A percentile compares a stretch with the other conserved stretches of the same genome.
Evolutionary conservation across 192 early-diverging fungal genomes (phyloP).

Genomic region (Kappamyces sp.): DNA sequence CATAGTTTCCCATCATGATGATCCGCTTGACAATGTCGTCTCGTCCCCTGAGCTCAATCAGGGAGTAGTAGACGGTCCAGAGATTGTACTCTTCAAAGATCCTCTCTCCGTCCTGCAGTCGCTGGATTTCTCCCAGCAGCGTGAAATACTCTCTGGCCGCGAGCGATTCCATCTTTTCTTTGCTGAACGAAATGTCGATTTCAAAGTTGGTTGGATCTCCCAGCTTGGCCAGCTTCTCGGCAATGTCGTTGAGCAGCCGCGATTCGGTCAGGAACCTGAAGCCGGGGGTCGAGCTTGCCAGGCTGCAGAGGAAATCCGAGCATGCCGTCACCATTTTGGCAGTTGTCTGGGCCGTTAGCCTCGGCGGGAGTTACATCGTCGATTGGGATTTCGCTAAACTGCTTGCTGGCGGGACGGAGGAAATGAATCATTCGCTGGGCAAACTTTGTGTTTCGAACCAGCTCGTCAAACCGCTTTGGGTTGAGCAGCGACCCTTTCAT

Average conservation of each 20-base stretch:
- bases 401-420: slow-evolving; percentile 62
- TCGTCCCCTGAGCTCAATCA: slow-evolving; percentile 70
- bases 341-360: slow-evolving; percentile 22
- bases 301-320: slow-evolving; percentile 60
- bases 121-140: slow-evolving; percentile 59
- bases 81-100: slow-evolving; percentile 71
- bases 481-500: slow-evolving; percentile 72
- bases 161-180: slow-evolving; percentile 65
- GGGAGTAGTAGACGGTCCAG: slow-evolving; percentile 69
- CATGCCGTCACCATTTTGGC: slow-evolving; percentile 59
- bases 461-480: slow-evolving; percentile 68
- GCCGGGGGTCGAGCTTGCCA: slow-evolving; percentile 60
- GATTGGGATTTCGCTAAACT: slow-evolving; percentile 61
- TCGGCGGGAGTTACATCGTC: slow-evolving; percentile 35
- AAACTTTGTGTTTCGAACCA: slow-evolving; percentile 62
- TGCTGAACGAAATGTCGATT: slow-evolving; percentile 63
- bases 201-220: slow-evolving; percentile 26
- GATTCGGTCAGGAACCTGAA: slow-evolving; percentile 62
- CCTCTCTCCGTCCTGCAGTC: slow-evolving; percentile 53
- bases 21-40: slow-evolving; percentile 73
- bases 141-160: slow-evolving; percentile 74
- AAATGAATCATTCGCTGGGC: slow-evolving; percentile 67
- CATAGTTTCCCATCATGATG: slow-evolving; percentile 69
- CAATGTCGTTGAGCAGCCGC: slow-evolving; percentile 64
- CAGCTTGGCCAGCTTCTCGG: slow-evolving; percentile 65